Conservation (phyloP, 2,329 filamentous ascomycete species). For the Parascedosporium putredinis region DNA sequence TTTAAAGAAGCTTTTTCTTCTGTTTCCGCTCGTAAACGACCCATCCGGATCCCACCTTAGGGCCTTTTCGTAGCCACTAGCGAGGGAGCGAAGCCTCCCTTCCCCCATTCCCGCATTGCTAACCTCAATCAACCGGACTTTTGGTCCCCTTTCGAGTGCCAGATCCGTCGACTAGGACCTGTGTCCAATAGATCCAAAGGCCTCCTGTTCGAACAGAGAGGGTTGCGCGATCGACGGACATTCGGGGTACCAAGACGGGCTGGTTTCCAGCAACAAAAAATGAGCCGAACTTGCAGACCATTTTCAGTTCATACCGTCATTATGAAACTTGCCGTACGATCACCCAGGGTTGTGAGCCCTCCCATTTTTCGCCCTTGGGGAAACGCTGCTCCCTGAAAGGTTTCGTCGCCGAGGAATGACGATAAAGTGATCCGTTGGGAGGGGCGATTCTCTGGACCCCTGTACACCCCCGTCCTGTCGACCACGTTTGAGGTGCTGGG, state of each 20-base stretch:
- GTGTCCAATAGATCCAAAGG: background rate
- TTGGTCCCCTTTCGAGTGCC: too few species aligned
- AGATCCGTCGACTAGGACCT: background rate
- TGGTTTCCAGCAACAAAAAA: background rate
- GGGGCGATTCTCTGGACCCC: background rate
- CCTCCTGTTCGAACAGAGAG: background rate
- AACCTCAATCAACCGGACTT: too few species aligned
- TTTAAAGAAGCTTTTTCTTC: too few species aligned
- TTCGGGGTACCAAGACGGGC: background rate
- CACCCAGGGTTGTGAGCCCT: background rate
- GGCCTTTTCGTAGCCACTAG: too few species aligned
- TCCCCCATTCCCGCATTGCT: too few species aligned
- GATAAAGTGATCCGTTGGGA: background rate
- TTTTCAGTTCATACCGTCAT: background rate
- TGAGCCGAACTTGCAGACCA: background rate
- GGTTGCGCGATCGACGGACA: background rate
- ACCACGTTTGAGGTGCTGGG: slow-evolving; percentile 4
- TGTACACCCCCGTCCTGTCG: background rate
- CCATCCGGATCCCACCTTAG: too few species aligned
- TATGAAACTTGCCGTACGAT: background rate
- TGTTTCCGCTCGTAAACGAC: too few species aligned
- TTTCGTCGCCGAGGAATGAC: background rate
- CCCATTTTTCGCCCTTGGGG: too few species aligned
- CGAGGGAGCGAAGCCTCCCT: too few species aligned
- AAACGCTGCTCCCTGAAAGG: background rate